phyloP scores from a whole-genome alignment of 352 stramenopile genomes.

The Phytophthora uliginosa region DNA sequence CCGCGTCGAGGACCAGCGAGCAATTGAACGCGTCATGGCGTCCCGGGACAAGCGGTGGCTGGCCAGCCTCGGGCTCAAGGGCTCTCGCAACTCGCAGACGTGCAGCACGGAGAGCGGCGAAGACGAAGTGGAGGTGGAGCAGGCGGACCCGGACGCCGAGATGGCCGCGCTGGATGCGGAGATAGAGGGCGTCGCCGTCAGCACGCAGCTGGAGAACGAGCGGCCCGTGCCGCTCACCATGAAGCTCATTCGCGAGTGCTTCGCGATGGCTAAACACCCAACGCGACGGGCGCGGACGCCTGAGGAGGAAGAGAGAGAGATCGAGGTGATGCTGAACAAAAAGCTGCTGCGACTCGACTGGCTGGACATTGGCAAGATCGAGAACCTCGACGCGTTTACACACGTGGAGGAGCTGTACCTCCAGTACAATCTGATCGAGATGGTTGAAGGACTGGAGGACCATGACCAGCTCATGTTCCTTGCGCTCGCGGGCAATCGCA shows the following conservation, averaged over 20 bases:
- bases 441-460: slow-evolving; percentile 74
- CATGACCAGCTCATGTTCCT: slow-evolving; percentile 69
- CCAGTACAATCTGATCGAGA: slow-evolving; percentile 76
- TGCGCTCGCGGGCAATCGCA: slow-evolving; percentile 72
- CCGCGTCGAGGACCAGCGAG: slow-evolving; percentile 39
- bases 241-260: slow-evolving; percentile 70
- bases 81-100: slow-evolving; percentile 6
- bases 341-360: slow-evolving; percentile 78
- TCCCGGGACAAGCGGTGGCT: slow-evolving; percentile 47
- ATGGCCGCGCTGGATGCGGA: slow-evolving; percentile 73
- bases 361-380: slow-evolving; percentile 75
- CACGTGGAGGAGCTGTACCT: slow-evolving; percentile 83
- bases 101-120: slow-evolving; percentile 7
- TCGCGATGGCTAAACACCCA: slow-evolving; percentile 12
- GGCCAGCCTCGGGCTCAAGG: slow-evolving; percentile 34
- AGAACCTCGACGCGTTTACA: slow-evolving; percentile 82
- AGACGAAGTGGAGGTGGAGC: slow-evolving; percentile 26
- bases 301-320: slow-evolving; percentile 43
- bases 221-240: slow-evolving; percentile 63
- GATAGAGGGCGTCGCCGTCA: slow-evolving; percentile 48
- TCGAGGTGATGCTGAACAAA: slow-evolving; percentile 55
- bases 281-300: slow-evolving; percentile 11
- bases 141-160: slow-evolving; percentile 53
- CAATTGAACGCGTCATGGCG: slow-evolving; percentile 42
- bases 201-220: slow-evolving; percentile 43